These are phyloP conservation scores for Clonostachys solani DNA, from an alignment of 2,329 filamentous ascomycete genomes.

Conservation along the genomic window DNA sequence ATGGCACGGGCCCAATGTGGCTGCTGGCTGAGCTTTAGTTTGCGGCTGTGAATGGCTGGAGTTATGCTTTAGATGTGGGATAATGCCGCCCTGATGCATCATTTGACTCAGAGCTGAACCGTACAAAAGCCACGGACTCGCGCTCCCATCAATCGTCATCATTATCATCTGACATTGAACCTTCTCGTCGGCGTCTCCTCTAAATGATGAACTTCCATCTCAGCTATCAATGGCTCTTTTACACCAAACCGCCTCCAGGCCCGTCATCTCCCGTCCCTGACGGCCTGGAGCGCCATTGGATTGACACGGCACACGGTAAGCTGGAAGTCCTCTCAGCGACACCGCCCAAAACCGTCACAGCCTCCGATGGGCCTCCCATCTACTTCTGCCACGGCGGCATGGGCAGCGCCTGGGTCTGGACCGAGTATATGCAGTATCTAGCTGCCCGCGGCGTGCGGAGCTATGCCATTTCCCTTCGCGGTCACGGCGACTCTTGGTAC, in stretches of 20 bases:
- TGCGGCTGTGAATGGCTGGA: too few species aligned
- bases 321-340: constrained; percentile 45
- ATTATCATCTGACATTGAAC: too few species aligned
- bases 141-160: too few species aligned
- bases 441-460: constrained; percentile 35
- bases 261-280: constrained; percentile 18
- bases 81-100: too few species aligned
- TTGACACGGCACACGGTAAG: constrained; percentile 35
- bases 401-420: constrained; percentile 48
- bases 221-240: not conserved
- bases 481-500: constrained; percentile 48
- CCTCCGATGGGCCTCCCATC: constrained; percentile 26
- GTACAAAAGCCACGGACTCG: too few species aligned
- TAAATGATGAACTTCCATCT: too few species aligned
- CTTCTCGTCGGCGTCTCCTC: too few species aligned
- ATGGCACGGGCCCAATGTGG: too few species aligned
- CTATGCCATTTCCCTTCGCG: constrained; percentile 48
- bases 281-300: constrained; percentile 35
- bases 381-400: constrained; percentile 52
- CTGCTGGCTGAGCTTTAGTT: too few species aligned
- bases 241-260: not conserved
- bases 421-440: constrained; percentile 45
- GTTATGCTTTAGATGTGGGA: too few species aligned
- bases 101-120: too few species aligned
- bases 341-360: not conserved